Conservation (phyloP, 768 basidiomycete genomes). For the Russula emetica region DNA sequence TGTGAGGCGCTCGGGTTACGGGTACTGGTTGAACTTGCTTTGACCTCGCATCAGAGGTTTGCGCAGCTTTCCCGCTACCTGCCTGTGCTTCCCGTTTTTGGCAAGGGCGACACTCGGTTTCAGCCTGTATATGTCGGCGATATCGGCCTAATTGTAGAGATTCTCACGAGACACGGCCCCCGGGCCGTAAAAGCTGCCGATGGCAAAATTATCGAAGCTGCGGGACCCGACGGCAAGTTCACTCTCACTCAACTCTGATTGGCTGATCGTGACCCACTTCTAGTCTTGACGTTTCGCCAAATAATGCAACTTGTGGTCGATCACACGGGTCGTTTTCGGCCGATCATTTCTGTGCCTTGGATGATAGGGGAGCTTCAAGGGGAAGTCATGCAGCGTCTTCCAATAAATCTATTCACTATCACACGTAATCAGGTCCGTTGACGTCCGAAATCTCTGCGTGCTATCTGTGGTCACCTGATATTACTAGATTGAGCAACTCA, state of each 20-base stretch:
- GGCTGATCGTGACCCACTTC: constrained; percentile 1
- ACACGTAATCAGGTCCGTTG: constrained; percentile 59
- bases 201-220: constrained; percentile 46
- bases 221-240: constrained; percentile 49
- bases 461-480: neutral
- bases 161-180: constrained; percentile 48
- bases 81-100: constrained; percentile 74
- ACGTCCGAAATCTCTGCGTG: neutral
- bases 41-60: constrained; percentile 46
- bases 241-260: constrained; percentile 31
- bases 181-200: constrained; percentile 34
- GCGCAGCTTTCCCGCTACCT: constrained; percentile 53
- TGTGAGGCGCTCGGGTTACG: constrained; percentile 43
- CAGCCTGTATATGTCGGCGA: constrained; percentile 75
- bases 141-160: constrained; percentile 56
- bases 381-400: constrained; percentile 57
- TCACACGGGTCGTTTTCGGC: constrained; percentile 49
- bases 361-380: constrained; percentile 61
- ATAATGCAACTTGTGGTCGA: constrained; percentile 61
- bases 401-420: constrained; percentile 60
- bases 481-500: constrained; percentile 56
- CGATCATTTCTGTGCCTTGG: constrained; percentile 63
- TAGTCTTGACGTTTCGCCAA: constrained; percentile 64
- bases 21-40: neutral
- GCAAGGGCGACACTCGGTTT: constrained; percentile 59